A percentile compares a stretch with the other conserved stretches of the same genome.
These are phyloP conservation scores for Candida jianshihensis DNA, from an alignment of 805 yeast species.

Conservation along the genomic window DNA sequence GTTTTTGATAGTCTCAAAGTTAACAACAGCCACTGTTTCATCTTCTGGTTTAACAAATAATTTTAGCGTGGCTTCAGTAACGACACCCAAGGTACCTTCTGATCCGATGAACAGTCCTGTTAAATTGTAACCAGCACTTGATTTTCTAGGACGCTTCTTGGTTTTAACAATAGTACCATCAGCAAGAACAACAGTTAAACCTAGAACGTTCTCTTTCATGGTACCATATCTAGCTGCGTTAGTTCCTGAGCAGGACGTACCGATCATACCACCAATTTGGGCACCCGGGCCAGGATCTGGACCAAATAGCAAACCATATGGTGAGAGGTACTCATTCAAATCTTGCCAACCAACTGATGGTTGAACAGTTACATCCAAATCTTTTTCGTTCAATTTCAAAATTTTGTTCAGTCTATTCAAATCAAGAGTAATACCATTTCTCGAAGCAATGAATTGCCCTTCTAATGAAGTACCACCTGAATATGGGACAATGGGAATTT, in stretches of 20 bases:
- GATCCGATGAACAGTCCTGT: conserved; percentile 71
- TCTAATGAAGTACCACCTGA: conserved; percentile 78
- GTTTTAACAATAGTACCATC: conserved; percentile 78
- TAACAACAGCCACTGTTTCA: conserved; percentile 63
- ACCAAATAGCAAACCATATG: conserved; percentile 55
- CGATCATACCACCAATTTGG: conserved; percentile 70
- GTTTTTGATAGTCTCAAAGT: conserved; percentile 59
- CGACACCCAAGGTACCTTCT: conserved; percentile 75
- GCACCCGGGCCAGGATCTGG: conserved; percentile 83
- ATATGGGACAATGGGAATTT: conserved; percentile 68
- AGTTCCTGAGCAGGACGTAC: conserved; percentile 75
- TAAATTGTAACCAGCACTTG: conserved; percentile 74
- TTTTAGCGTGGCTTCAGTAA: conserved; percentile 71
- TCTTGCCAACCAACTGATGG: conserved; percentile 81
- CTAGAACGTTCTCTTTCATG: conserved; percentile 65
- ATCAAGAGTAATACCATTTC: conserved; percentile 63
- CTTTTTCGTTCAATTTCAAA: conserved; percentile 49
- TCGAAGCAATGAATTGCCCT: conserved; percentile 72
- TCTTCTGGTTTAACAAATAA: conserved; percentile 56
- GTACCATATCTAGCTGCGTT: conserved; percentile 77
- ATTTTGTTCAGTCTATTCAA: conserved; percentile 53
- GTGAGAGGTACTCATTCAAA: conserved; percentile 43
- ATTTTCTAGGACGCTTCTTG: conserved; percentile 64
- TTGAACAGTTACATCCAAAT: conserved; percentile 67
- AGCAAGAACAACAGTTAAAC: conserved; percentile 67